phyloP scores from a whole-genome alignment of 2,329 filamentous ascomycete species.

The Pyrenochaeta sp. region DNA sequence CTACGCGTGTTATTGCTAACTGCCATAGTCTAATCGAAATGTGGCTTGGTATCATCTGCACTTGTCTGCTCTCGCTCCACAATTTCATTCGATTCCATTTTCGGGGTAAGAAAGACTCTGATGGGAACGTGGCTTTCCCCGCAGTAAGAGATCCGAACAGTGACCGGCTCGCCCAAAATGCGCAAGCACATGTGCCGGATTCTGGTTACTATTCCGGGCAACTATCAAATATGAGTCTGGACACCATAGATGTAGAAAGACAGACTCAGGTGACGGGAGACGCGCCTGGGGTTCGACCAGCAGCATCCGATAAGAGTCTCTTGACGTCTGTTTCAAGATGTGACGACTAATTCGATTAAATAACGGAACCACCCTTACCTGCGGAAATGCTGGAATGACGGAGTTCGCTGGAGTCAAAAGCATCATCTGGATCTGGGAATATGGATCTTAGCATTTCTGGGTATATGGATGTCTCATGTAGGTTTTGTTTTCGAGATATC shows the following conservation, averaged over 20 bases:
- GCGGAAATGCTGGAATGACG: no score
- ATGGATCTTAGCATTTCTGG: no score
- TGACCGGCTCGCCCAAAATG: not conserved
- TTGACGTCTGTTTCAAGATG: constrained; percentile 8
- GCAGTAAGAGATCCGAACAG: constrained; percentile 15
- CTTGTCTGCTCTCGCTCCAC: constrained; percentile 21
- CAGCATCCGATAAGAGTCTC: constrained; percentile 17
- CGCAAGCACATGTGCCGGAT: not conserved
- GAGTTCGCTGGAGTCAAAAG: no score
- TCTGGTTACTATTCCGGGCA: constrained; percentile 9
- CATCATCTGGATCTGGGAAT: no score
- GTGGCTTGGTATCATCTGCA: constrained; percentile 27
- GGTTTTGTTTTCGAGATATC: no score
- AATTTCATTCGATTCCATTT: constrained; percentile 3
- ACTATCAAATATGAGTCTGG: no score
- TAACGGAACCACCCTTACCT: no score
- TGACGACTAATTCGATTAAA: constrained; percentile 2
- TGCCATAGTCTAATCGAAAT: constrained; percentile 16
- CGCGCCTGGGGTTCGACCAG: not conserved
- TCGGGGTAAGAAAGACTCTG: not conserved
- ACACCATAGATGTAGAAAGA: no score
- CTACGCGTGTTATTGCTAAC: not conserved
- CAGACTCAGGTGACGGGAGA: no score
- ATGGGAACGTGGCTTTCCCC: not conserved
- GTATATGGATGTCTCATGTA: no score